Conservation (phyloP, 106 monocot species). For the Phalaenopsis aphrodite region DNA sequence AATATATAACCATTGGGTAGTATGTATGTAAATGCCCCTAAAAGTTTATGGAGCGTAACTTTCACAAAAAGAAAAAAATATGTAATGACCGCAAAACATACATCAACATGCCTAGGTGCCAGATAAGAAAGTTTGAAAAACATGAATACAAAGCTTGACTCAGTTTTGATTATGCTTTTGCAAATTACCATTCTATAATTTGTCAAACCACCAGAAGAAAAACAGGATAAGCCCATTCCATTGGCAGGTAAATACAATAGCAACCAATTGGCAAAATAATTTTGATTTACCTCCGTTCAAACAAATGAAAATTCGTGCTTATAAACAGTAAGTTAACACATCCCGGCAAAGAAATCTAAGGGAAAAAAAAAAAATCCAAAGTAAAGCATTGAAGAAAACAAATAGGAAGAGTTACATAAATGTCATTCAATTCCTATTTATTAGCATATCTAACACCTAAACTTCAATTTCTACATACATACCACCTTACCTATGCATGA, state of each 20-base stretch:
- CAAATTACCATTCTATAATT: not conserved
- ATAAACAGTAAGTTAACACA: not conserved
- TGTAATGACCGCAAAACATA: not conserved
- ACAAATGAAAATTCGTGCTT: not conserved
- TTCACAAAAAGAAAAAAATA: not conserved
- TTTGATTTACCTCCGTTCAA: not conserved
- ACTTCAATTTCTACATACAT: no score
- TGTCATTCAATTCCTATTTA: no score
- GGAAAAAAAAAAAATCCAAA: not conserved
- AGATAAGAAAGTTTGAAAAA: not conserved
- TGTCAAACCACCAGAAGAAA: not conserved
- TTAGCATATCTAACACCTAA: no score
- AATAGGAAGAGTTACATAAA: no score
- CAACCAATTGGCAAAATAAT: not conserved
- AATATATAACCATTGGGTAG: no score
- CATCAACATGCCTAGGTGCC: not conserved
- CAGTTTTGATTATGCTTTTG: not conserved
- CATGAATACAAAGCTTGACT: not conserved
- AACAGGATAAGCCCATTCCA: not conserved
- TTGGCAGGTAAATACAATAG: not conserved
- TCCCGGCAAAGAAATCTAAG: not conserved
- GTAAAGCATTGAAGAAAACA: not conserved
- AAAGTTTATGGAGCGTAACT: no score
- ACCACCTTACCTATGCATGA: no score
- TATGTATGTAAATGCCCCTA: no score